Evolutionary conservation across 2,329 filamentous ascomycete genomes (phyloP), one percentile per base, ranked within the genome.

Genomic region (Pyrenophora tritici-repentis): DNA sequence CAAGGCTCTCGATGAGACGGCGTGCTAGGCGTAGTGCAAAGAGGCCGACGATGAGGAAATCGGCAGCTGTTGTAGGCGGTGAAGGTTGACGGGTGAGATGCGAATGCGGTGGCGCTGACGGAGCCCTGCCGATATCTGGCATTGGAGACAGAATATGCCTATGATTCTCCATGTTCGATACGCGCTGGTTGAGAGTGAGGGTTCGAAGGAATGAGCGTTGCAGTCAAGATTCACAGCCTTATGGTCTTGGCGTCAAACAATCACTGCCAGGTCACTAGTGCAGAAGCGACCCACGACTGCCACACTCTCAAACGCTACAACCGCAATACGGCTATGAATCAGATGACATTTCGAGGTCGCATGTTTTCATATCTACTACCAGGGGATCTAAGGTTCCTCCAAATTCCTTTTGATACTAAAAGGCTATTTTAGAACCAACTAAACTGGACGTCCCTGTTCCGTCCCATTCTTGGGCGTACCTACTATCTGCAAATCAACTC

Each of bases 31-130:
- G 65, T 2, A 67, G 55, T 0, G 63, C 57, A 39, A 69, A 69
- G 3, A 69, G 58, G 8, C 58, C 59, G n/a, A 69, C 26, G 34
- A 69, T 59, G 16, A 67, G 44, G 38, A 61, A 66, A 5, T 55
- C 43, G 4, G 54, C 49, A 31, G 31, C 10, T 14, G 22, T 22
- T n/a, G 18, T 14, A 6, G 29, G 35, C 13, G 45, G 31, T 6
- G 36, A 31, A 22, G 40, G 14, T 7, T n/a, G 22, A 31, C 2
- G 16, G 17, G 50, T 10, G 22, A 44, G 40, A 20, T 7, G 40
- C 17, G 41, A 35, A 20, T 7, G 35, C 17, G 41, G 20, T 20
- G 42, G 38, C 34, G 42, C 33, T 2, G 42, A 38, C n/a, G 47
- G 33, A 9, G 10, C 22, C 4, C 34, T 37, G 13, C 20, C 18